Evolutionary conservation across 75 land plant species (phyloP).

Genomic region (Cunninghamia lanceolata): DNA sequence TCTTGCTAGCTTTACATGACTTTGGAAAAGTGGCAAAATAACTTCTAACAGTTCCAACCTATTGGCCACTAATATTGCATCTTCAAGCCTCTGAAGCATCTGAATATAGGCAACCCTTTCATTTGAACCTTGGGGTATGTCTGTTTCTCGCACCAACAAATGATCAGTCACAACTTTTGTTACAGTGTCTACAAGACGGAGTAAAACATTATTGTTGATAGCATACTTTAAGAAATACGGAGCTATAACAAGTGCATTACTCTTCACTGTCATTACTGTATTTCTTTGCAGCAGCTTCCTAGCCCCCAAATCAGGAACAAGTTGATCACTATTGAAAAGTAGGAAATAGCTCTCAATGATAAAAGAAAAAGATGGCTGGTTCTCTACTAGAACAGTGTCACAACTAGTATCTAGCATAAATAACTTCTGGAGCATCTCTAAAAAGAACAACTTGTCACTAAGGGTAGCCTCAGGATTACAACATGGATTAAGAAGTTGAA

Average conservation of each 20-base stretch:
- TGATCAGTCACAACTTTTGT: constrained; percentile 31
- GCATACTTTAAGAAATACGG: constrained; percentile 25
- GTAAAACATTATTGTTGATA: neutral
- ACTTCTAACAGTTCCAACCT: constrained; percentile 38
- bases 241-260: constrained; percentile 26
- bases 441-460: constrained; percentile 30
- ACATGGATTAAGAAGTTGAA: constrained; percentile 17
- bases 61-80: constrained; percentile 18
- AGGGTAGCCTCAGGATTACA: constrained; percentile 21
- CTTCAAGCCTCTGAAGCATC: constrained; percentile 22
- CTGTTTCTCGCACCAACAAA: constrained; percentile 38
- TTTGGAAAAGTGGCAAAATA: constrained; percentile 41
- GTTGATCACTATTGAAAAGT: constrained; percentile 10
- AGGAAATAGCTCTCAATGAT: constrained; percentile 23
- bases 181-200: constrained; percentile 12
- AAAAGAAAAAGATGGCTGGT: constrained; percentile 32
- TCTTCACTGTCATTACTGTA: constrained; percentile 22
- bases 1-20: constrained; percentile 24
- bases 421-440: constrained; percentile 36
- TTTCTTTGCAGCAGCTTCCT: constrained; percentile 15
- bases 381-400: constrained; percentile 16
- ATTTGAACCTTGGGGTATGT: constrained; percentile 37
- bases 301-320: constrained; percentile 5
- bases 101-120: constrained; percentile 31
- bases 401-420: constrained; percentile 27